Conservation (phyloP, 345 rosid genomes). For the Isatis tinctoria region DNA sequence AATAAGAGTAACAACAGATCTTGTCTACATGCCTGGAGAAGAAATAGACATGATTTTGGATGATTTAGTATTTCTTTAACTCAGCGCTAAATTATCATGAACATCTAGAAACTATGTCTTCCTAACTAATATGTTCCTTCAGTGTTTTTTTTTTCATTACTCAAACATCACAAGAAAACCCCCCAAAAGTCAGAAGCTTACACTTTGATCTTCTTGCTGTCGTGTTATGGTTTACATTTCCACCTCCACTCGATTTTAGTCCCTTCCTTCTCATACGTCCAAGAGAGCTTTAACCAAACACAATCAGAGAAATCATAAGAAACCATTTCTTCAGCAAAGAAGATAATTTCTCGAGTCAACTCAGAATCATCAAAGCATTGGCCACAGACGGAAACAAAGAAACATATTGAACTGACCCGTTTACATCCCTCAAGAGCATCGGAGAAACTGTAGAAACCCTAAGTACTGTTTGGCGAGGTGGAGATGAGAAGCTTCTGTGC, state of each 20-base stretch:
- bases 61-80: not conserved
- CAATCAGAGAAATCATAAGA: not conserved
- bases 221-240: constrained; percentile 62
- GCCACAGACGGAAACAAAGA: not conserved
- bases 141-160: too few relatives aligned
- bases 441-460: constrained; percentile 78
- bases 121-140: not conserved
- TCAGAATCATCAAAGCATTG: too few relatives aligned
- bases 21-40: not conserved
- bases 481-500: too few relatives aligned
- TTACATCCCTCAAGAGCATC: constrained; percentile 69
- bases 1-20: not conserved
- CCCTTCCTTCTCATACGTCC: constrained; percentile 92
- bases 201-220: constrained; percentile 57
- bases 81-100: not conserved
- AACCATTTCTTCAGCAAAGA: not conserved
- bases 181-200: constrained; percentile 20
- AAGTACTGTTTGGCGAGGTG: constrained; percentile 67
- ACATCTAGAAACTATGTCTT: not conserved
- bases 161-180: not conserved
- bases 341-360: too few relatives aligned
- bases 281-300: constrained; percentile 53
- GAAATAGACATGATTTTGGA: not conserved
- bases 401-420: constrained; percentile 44
- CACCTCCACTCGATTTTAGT: constrained; percentile 89